These are phyloP conservation scores for Fusarium fujikuroi DNA, from an alignment of 2,329 filamentous ascomycete species.

Conservation along the genomic window DNA sequence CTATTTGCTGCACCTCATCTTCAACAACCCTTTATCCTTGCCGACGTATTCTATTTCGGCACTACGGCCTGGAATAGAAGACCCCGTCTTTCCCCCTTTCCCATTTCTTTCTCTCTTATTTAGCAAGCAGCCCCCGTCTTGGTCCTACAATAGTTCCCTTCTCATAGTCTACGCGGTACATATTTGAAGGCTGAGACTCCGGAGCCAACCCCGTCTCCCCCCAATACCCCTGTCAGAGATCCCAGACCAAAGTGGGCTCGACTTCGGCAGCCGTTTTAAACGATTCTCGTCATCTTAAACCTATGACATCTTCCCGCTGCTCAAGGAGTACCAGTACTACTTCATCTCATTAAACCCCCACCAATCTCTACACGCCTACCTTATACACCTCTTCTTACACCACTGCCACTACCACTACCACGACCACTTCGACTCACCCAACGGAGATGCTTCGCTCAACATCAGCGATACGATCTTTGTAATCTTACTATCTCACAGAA, in stretches of 20 bases:
- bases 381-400: neutral
- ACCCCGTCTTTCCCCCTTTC: conserved; percentile 1
- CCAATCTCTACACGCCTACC: neutral
- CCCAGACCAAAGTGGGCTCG: conserved; percentile 24
- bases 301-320: conserved; percentile 32
- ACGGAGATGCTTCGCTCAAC: conserved; percentile 19
- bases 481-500: conserved; percentile 28
- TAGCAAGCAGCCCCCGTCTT: conserved; percentile 8
- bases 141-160: neutral
- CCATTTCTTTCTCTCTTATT: conserved; percentile 10
- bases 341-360: conserved; percentile 18
- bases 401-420: no score
- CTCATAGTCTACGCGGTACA: neutral
- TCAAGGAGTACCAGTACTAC: conserved; percentile 7
- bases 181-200: neutral
- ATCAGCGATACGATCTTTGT: conserved; percentile 14
- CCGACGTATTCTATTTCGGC: neutral
- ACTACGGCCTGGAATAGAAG: conserved; percentile 5
- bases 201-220: conserved; percentile 2
- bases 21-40: conserved; percentile 8
- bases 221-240: conserved; percentile 10
- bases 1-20: conserved; percentile 29
- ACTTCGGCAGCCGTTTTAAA: conserved; percentile 26
- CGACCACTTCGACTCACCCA: neutral
- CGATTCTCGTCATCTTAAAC: conserved; percentile 11